Evolutionary conservation across 2,329 filamentous ascomycete genomes (phyloP).

Genomic region (Penicillium psychrosexuale): DNA sequence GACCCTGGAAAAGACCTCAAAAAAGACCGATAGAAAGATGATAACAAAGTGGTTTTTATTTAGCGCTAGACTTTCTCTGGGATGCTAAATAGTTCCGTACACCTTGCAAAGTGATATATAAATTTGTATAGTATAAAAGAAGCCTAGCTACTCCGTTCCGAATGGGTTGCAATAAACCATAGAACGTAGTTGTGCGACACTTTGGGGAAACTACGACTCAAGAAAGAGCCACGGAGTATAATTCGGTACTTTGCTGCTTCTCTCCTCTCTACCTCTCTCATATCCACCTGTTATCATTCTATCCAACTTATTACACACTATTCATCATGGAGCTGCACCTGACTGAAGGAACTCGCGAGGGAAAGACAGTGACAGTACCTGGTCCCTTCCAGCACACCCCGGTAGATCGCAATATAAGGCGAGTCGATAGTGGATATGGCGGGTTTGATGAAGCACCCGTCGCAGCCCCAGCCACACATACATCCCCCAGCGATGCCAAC

Average conservation of each 20-base stretch:
- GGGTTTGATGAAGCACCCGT: not conserved
- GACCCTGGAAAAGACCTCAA: no score
- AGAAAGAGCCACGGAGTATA: not conserved
- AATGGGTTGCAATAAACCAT: no score
- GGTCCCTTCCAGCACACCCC: not conserved
- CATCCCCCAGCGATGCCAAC: not conserved
- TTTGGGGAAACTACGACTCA: not conserved
- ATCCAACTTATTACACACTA: not conserved
- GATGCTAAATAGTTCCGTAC: no score
- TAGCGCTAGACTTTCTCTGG: no score
- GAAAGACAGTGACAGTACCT: not conserved
- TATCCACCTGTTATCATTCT: not conserved
- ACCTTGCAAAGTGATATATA: no score
- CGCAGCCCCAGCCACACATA: not conserved
- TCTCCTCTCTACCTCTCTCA: not conserved
- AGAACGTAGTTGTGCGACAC: not conserved
- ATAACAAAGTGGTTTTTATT: no score
- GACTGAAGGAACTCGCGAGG: not conserved
- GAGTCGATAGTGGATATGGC: constrained; percentile 1
- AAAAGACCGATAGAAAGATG: no score
- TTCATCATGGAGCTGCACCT: not conserved
- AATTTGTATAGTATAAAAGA: no score
- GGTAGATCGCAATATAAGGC: not conserved
- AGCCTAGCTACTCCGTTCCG: no score
- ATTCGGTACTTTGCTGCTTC: not conserved